phyloP scores from a whole-genome alignment of 1,139 yeast genomes.

The Candida albicans region DNA sequence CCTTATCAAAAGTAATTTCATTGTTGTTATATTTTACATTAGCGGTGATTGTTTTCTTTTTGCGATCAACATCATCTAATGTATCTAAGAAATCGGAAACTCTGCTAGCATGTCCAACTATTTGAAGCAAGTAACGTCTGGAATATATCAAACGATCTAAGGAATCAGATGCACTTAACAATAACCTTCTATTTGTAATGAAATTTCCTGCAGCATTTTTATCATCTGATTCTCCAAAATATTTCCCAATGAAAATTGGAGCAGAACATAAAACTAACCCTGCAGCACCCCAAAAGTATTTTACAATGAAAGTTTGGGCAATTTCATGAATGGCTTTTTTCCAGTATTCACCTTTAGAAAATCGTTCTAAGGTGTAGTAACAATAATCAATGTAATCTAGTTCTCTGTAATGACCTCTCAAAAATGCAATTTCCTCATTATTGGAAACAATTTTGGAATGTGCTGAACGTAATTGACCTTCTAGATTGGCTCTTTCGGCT shows the following conservation, averaged over 20 bases:
- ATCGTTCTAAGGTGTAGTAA: conserved; percentile 79
- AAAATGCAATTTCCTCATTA: conserved; percentile 84
- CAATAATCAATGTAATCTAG: conserved; percentile 75
- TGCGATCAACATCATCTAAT: conserved; percentile 51
- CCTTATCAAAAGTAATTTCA: conserved; percentile 67
- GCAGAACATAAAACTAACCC: conserved; percentile 86
- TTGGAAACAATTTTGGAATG: conserved; percentile 80
- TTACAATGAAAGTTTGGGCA: conserved; percentile 82
- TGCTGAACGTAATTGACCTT: conserved; percentile 80
- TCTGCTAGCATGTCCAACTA: conserved; percentile 81
- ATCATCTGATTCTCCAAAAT: conserved; percentile 48
- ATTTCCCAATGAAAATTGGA: conserved; percentile 77
- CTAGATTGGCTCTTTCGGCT: conserved; percentile 73
- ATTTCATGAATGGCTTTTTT: conserved; percentile 73
- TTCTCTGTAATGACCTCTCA: conserved; percentile 81
- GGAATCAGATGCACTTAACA: conserved; percentile 85
- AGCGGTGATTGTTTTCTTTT: conserved; percentile 25
- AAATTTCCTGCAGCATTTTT: conserved; percentile 69
- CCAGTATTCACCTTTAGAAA: conserved; percentile 75
- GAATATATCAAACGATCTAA: conserved; percentile 85
- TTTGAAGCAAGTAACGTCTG: conserved; percentile 79
- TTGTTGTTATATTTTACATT: conserved; percentile 51
- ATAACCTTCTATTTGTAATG: conserved; percentile 84
- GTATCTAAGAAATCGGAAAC: conserved; percentile 70
- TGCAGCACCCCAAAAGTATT: conserved; percentile 95